Percentiles rank a stretch among this genome's conserved stretches.
Evolutionary conservation across 441 rosid species (phyloP).

Genomic region (Macaranga tanarius): DNA sequence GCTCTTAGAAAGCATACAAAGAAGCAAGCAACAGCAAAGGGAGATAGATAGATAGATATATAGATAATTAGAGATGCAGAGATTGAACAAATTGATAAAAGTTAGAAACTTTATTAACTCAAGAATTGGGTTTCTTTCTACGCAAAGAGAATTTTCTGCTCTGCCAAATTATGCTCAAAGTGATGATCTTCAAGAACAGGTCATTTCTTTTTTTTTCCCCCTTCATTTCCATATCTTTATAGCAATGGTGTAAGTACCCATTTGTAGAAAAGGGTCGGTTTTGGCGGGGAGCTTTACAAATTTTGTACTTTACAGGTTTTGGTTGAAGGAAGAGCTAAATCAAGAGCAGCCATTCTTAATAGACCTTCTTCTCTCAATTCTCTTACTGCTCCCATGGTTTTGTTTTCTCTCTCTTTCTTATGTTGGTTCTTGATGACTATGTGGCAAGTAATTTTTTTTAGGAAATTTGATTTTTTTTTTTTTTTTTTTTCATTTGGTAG

Average conservation of each 20-base stretch:
- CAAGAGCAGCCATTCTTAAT: conserved; percentile 86
- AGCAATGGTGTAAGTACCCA: neutral
- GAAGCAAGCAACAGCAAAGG: neutral
- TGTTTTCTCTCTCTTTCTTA: neutral
- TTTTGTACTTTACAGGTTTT: conserved; percentile 53
- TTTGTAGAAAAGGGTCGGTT: neutral
- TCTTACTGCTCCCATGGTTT: conserved; percentile 69
- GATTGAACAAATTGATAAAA: conserved; percentile 46
- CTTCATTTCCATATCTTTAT: neutral
- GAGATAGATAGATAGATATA: neutral
- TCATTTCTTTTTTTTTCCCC: conserved; percentile 18
- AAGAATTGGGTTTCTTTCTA: conserved; percentile 37
- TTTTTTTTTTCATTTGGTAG: conserved; percentile 29
- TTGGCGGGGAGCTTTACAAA: neutral
- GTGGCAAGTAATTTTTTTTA: neutral
- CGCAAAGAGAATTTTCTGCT: conserved; percentile 59
- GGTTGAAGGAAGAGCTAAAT: conserved; percentile 88
- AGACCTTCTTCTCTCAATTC: conserved; percentile 77
- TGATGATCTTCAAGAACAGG: conserved; percentile 68
- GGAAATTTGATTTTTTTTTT: neutral
- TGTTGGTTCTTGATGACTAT: neutral
- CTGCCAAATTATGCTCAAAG: conserved; percentile 48
- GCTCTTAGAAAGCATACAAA: neutral
- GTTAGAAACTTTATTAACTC: conserved; percentile 35
- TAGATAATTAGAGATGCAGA: conserved; percentile 46